Conservation (phyloP, 1,284 basidiomycete genomes). For the Irpex sp. region DNA sequence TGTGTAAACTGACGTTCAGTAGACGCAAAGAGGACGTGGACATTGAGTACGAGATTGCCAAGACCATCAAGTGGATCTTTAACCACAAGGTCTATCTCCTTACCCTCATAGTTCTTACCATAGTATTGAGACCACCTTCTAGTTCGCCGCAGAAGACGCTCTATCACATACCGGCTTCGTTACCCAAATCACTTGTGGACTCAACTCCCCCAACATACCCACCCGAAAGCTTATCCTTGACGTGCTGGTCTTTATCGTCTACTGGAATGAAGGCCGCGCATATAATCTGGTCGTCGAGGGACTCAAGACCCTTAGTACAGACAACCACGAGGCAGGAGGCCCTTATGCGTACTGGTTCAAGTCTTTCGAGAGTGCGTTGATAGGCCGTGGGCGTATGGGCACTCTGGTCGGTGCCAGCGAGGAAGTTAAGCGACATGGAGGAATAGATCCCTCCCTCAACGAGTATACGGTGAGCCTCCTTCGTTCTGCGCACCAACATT, state of each 20-base stretch:
- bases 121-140: neutral
- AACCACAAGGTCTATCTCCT: conserved; percentile 61
- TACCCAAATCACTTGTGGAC: conserved; percentile 78
- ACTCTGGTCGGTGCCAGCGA: conserved; percentile 93
- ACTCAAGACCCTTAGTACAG: conserved; percentile 61
- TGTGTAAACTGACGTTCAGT: conserved; percentile 2
- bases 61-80: conserved; percentile 84
- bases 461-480: conserved; percentile 74
- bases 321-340: conserved; percentile 53
- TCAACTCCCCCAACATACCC: conserved; percentile 81
- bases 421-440: conserved; percentile 66
- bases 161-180: conserved; percentile 78
- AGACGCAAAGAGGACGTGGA: conserved; percentile 67
- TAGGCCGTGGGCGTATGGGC: conserved; percentile 92
- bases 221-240: conserved; percentile 84
- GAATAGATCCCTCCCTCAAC: conserved; percentile 64
- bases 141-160: conserved; percentile 79
- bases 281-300: conserved; percentile 58
- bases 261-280: conserved; percentile 52
- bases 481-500: conserved; percentile 7
- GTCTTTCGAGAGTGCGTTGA: conserved; percentile 74
- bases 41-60: conserved; percentile 88
- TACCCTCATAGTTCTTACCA: neutral
- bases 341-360: conserved; percentile 91
- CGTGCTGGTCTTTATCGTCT: conserved; percentile 64